These are phyloP conservation scores for Brachypodium distachyon DNA, from an alignment of 202 grass and related monocot genomes.

Conservation along the genomic window DNA sequence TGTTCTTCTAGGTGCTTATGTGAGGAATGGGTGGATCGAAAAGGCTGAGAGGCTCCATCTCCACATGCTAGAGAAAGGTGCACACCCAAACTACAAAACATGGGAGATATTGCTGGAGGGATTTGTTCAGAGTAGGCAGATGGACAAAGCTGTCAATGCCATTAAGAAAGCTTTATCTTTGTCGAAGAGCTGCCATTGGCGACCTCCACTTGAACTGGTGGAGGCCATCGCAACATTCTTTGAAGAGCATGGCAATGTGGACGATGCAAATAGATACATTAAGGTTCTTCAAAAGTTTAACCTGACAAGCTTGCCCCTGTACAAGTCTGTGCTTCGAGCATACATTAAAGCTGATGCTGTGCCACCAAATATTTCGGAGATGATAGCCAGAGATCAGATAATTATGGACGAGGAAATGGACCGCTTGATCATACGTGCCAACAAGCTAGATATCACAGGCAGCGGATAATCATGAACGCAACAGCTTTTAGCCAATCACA, in stretches of 20 bases:
- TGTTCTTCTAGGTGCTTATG: slow-evolving; percentile 76
- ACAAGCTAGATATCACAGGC: slow-evolving; percentile 25
- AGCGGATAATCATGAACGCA: slow-evolving; percentile 7
- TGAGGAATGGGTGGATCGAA: slow-evolving; percentile 81
- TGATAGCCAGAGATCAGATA: slow-evolving; percentile 55
- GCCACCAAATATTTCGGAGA: slow-evolving; percentile 40
- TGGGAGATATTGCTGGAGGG: slow-evolving; percentile 86
- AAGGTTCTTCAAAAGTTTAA: slow-evolving; percentile 48
- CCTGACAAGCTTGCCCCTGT: slow-evolving; percentile 50
- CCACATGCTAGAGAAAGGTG: slow-evolving; percentile 67
- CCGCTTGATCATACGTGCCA: slow-evolving; percentile 30
- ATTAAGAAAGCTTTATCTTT: slow-evolving; percentile 61
- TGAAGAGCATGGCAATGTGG: slow-evolving; percentile 42
- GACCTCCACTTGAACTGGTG: slow-evolving; percentile 35
- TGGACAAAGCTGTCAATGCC: slow-evolving; percentile 70
- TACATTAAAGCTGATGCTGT: slow-evolving; percentile 45
- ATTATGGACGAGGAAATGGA: slow-evolving; percentile 49
- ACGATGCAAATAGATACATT: slow-evolving; percentile 30
- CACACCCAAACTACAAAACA: slow-evolving; percentile 69
- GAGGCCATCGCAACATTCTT: slow-evolving; percentile 59
- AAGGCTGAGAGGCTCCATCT: slow-evolving; percentile 70
- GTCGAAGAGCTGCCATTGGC: slow-evolving; percentile 61
- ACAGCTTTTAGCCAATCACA: background rate
- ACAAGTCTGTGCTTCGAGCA: slow-evolving; percentile 57
- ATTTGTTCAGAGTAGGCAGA: slow-evolving; percentile 47